Percentiles rank a stretch among this genome's conserved stretches.
Conservation (phyloP, 1,284 basidiomycete species). For the Leucoagaricus sp. region DNA sequence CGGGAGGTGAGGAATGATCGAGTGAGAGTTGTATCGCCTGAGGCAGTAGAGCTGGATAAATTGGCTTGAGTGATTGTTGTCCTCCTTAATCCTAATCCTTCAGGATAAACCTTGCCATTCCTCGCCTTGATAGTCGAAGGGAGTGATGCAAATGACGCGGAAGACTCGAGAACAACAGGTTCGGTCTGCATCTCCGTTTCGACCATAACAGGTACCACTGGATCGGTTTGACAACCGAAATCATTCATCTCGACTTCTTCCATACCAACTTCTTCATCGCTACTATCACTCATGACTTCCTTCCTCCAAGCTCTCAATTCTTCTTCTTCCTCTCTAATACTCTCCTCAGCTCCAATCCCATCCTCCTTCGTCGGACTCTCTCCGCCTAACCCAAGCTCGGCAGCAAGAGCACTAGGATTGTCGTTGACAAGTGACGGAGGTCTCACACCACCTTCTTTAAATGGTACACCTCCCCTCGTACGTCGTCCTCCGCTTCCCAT, state of each 20-base stretch:
- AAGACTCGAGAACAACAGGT: neutral
- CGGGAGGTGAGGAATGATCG: slow-evolving; percentile 38
- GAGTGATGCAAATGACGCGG: slow-evolving; percentile 18
- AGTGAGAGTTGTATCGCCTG: slow-evolving; percentile 50
- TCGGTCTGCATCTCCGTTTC: slow-evolving; percentile 45
- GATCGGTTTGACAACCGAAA: slow-evolving; percentile 40
- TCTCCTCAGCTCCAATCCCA: slow-evolving; percentile 38
- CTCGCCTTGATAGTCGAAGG: slow-evolving; percentile 23
- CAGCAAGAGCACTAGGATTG: slow-evolving; percentile 16
- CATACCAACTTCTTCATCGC: slow-evolving; percentile 44
- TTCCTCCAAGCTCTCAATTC: slow-evolving; percentile 30
- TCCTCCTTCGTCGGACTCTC: slow-evolving; percentile 31
- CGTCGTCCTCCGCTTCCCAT: slow-evolving; percentile 32
- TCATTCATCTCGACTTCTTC: slow-evolving; percentile 14
- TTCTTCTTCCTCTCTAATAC: slow-evolving; percentile 41
- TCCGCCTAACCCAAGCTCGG: slow-evolving; percentile 11
- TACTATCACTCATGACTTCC: slow-evolving; percentile 33
- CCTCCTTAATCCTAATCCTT: slow-evolving; percentile 31
- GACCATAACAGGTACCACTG: slow-evolving; percentile 20
- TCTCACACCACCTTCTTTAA: slow-evolving; percentile 61
- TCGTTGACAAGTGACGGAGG: slow-evolving; percentile 71
- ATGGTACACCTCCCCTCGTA: slow-evolving; percentile 60
- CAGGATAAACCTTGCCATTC: slow-evolving; percentile 8
- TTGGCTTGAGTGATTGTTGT: slow-evolving; percentile 51
- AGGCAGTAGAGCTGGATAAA: slow-evolving; percentile 24